Conservation (phyloP, 2,329 filamentous ascomycete species). For the Epichloe elymi region DNA sequence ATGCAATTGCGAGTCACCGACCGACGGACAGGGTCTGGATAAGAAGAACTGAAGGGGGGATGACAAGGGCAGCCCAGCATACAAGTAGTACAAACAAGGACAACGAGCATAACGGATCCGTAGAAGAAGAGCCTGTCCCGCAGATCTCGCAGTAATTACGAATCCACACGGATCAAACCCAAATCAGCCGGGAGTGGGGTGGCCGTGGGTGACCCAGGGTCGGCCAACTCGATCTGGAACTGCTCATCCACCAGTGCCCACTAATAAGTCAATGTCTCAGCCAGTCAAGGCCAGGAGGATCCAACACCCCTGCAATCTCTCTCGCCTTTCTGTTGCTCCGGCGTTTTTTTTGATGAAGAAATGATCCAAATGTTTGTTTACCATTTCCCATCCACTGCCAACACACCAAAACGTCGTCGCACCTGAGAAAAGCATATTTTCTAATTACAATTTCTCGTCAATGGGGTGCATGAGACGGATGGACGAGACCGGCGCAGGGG, state of each 20-base stretch:
- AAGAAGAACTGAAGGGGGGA: neutral
- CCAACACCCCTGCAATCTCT: neutral
- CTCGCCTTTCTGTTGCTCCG: neutral
- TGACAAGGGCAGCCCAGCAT: neutral
- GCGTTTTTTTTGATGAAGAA: neutral
- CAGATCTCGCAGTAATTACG: neutral
- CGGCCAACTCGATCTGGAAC: too few relatives aligned
- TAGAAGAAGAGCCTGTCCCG: neutral
- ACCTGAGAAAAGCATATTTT: neutral
- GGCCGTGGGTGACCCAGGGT: too few relatives aligned
- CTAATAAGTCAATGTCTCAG: slow-evolving; percentile 20
- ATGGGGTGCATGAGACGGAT: neutral
- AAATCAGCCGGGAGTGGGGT: neutral
- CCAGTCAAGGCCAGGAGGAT: neutral
- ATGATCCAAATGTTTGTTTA: neutral
- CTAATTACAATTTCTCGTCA: neutral
- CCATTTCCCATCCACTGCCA: neutral
- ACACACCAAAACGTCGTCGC: neutral
- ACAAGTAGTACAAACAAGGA: neutral
- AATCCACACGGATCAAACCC: neutral
- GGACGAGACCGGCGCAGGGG: neutral
- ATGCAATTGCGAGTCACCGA: neutral
- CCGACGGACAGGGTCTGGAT: neutral
- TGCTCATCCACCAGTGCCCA: neutral
- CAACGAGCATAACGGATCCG: neutral